Conservation (phyloP, 2,329 filamentous ascomycete genomes). For the Calonectria pseudoreteaudii region DNA sequence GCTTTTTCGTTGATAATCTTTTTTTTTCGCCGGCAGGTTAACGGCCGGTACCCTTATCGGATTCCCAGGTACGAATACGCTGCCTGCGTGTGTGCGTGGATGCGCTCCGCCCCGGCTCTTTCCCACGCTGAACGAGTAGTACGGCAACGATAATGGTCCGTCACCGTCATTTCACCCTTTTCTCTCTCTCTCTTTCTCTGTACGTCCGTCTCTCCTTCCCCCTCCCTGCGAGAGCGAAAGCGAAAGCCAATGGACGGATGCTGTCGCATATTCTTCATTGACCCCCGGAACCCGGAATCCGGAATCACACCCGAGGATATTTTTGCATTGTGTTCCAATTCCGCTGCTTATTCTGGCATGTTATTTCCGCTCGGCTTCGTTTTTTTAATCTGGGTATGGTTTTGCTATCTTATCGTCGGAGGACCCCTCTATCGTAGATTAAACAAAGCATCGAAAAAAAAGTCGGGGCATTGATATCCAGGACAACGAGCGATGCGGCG, state of each 20-base stretch:
- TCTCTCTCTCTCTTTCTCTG: too few species aligned
- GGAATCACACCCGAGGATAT: slow-evolving; percentile 18
- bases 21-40: slow-evolving; percentile 16
- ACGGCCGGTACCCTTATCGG: slow-evolving; percentile 12
- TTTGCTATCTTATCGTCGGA: background rate
- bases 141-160: background rate
- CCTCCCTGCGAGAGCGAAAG: slow-evolving; percentile 10
- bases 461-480: background rate
- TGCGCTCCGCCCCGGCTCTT: slow-evolving; percentile 34
- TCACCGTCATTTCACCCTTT: slow-evolving; percentile 12
- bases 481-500: background rate
- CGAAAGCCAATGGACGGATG: slow-evolving; percentile 2
- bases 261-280: background rate
- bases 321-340: background rate
- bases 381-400: background rate
- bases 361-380: slow-evolving; percentile 12
- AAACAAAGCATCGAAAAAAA: background rate
- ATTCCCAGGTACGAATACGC: slow-evolving; percentile 41
- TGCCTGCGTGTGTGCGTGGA: background rate
- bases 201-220: background rate
- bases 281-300: slow-evolving; percentile 22
- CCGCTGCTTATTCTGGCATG: background rate
- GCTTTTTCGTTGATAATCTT: slow-evolving; percentile 11
- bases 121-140: slow-evolving; percentile 18
- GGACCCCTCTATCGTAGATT: background rate